phyloP scores from a whole-genome alignment of 139 green algal species.

The Volvox reticuliferus region DNA sequence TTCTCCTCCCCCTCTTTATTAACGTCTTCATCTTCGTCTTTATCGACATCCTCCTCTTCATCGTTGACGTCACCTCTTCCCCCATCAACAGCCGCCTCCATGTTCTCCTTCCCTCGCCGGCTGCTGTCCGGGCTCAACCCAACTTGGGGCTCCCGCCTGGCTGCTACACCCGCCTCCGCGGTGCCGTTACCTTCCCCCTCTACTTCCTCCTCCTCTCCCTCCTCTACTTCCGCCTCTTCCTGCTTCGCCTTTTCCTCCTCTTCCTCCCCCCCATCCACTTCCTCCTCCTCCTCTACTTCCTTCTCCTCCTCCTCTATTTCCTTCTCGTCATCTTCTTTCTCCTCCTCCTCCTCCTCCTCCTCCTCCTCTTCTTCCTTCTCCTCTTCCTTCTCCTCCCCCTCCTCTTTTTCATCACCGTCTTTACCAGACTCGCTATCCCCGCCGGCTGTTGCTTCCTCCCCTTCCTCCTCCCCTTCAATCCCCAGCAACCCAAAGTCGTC shows the following conservation, averaged over 20 bases:
- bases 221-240: conserved; percentile 29
- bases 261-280: conserved; percentile 28
- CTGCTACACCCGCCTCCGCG: neutral
- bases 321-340: conserved; percentile 8
- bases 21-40: neutral
- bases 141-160: neutral
- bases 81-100: too few relatives aligned
- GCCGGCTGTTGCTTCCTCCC: too few relatives aligned
- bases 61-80: too few relatives aligned
- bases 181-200: too few relatives aligned
- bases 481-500: too few relatives aligned
- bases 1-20: conserved; percentile 37
- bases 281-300: neutral
- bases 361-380: neutral
- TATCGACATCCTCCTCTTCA: neutral
- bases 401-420: conserved; percentile 4
- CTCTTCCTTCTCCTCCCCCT: neutral
- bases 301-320: neutral
- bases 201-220: conserved; percentile 35
- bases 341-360: neutral
- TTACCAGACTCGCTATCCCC: neutral
- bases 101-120: too few relatives aligned
- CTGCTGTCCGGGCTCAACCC: too few relatives aligned
- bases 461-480: too few relatives aligned
- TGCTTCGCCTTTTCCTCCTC: conserved; percentile 18